A percentile compares a stretch with the other conserved stretches of the same genome.
These are phyloP conservation scores for Candida sojae DNA, from an alignment of 1,139 yeast species.

Conservation along the genomic window DNA sequence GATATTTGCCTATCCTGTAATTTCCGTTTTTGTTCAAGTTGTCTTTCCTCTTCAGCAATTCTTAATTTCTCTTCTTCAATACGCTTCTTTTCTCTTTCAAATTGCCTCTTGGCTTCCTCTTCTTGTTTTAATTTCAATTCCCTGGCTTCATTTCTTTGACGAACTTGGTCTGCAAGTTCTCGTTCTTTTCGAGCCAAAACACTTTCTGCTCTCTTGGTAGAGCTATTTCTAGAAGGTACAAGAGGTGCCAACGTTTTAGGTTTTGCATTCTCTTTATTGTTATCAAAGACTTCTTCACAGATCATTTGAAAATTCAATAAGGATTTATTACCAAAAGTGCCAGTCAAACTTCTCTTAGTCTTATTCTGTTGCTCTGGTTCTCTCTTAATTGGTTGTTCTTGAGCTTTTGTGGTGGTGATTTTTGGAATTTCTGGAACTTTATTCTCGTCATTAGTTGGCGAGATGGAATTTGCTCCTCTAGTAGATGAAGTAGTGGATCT, in stretches of 20 bases:
- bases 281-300: constrained; percentile 33
- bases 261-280: constrained; percentile 9
- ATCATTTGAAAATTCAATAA: constrained; percentile 32
- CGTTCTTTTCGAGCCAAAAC: constrained; percentile 27
- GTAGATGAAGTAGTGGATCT: constrained; percentile 9
- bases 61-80: constrained; percentile 16
- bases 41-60: constrained; percentile 12
- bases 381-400: neutral
- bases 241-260: constrained; percentile 1
- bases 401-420: neutral
- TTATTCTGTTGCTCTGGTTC: constrained; percentile 7
- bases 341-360: constrained; percentile 14
- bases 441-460: neutral
- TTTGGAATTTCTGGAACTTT: neutral
- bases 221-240: constrained; percentile 1
- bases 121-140: constrained; percentile 23
- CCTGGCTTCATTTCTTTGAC: constrained; percentile 29
- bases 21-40: constrained; percentile 15
- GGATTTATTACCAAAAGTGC: constrained; percentile 24
- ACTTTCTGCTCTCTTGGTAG: constrained; percentile 8
- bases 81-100: constrained; percentile 16
- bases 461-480: neutral
- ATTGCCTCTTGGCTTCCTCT: constrained; percentile 14
- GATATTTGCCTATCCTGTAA: constrained; percentile 31
- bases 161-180: constrained; percentile 33